Base-by-base conservation (phyloP, 805 yeast genomes). In the Nakazawaea populi region DNA sequence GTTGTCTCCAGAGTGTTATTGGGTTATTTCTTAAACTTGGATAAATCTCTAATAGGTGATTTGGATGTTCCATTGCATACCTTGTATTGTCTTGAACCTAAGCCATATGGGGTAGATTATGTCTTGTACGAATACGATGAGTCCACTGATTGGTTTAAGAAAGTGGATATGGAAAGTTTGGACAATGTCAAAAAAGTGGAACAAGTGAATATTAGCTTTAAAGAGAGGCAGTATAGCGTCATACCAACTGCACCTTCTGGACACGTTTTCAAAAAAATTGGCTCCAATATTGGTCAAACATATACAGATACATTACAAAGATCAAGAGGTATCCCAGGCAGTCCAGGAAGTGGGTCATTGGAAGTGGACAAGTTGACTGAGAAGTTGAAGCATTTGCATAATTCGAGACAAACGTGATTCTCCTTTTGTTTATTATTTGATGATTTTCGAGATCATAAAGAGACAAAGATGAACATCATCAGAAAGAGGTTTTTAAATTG, bases 61-160 rank as follows among this genome's bases (percentile, higher is more conserved):
- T 75, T 92, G 56, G 97, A 92, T 67, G 91, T 92, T 5, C 98
- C 98, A 5, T 71, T 92, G 50, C 97, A 92, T 62, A 87, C 96
- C 7, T 82, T 92, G 8, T 92, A 91, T 64, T 80, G 92, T 52
- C 75, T 92, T 54, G 97, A 92, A 62, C 90, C 92, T 46, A 89
- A 88, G 65, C 97, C 98, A 0, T 92, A 89, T 66, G 98, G 98
- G 2, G 96, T 95, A 2, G 95, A 89, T 54, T 92, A 96, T 89
- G 79, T 86, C 11, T 73, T 91, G 64, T 92, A 85, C 68, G 96
- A 90, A 64, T 92, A 85, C 68, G 86, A 88, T 59, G 97, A 91
- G 58, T 68, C 67, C 2, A 67, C 75, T 40, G 91, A 90, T 63
- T 82, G 89, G 85, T 92, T 92, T 69, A 77, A 71, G 49, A 80